Evolutionary conservation across 2,329 filamentous ascomycete species (phyloP).

Genomic region (Aspergillus cejpii): DNA sequence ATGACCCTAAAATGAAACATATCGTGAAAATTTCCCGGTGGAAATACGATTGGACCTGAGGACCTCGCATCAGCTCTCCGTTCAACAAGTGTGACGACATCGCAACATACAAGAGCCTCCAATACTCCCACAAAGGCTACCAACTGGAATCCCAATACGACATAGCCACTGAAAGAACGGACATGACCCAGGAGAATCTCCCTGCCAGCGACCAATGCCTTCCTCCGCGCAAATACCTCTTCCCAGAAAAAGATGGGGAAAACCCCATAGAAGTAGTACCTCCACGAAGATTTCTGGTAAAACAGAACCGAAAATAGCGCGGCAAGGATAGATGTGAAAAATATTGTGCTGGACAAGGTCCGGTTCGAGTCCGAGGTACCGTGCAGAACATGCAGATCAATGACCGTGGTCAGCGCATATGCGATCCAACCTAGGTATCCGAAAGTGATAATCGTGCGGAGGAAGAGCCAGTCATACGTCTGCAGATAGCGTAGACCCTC

Average conservation of each 20-base stretch:
- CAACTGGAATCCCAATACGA: slow-evolving; percentile 57
- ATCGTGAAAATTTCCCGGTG: slow-evolving; percentile 78
- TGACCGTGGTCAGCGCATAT: slow-evolving; percentile 80
- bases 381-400: slow-evolving; percentile 80
- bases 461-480: slow-evolving; percentile 97
- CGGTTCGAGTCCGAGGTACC: slow-evolving; percentile 59
- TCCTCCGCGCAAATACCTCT: slow-evolving; percentile 74
- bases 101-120: slow-evolving; percentile 61
- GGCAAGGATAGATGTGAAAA: slow-evolving; percentile 71
- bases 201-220: slow-evolving; percentile 61
- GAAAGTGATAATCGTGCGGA: slow-evolving; percentile 77
- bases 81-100: neutral
- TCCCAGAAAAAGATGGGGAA: slow-evolving; percentile 97
- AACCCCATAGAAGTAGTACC: slow-evolving; percentile 86
- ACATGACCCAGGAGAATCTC: slow-evolving; percentile 64
- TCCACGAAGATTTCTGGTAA: slow-evolving; percentile 68
- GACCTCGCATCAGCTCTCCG: slow-evolving; percentile 1
- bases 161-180: slow-evolving; percentile 51
- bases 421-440: slow-evolving; percentile 96
- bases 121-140: slow-evolving; percentile 67
- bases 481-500: slow-evolving; percentile 87
- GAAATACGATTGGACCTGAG: slow-evolving; percentile 82
- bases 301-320: slow-evolving; percentile 71
- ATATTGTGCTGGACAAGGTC: slow-evolving; percentile 51
- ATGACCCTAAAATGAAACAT: slow-evolving; percentile 66